Conservation (phyloP, 331 rosid species). For the Quercus lobata region DNA sequence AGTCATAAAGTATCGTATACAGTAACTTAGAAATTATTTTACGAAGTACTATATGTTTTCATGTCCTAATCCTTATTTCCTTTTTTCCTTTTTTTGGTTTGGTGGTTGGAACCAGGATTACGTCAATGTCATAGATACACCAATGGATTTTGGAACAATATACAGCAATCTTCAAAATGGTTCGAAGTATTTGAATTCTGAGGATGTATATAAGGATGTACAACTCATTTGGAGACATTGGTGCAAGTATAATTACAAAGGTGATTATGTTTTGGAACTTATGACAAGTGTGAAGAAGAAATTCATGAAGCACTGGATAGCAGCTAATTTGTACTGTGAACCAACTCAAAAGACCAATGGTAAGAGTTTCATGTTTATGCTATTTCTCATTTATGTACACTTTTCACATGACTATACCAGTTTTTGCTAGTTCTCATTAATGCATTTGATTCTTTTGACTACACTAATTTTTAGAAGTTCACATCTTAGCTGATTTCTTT, state of each 20-base stretch:
- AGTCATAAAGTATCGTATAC: too few relatives aligned
- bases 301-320: constrained; percentile 81
- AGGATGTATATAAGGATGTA: constrained; percentile 82
- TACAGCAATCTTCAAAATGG: constrained; percentile 74
- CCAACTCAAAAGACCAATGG: constrained; percentile 48
- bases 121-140: constrained; percentile 86
- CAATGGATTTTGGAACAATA: constrained; percentile 96
- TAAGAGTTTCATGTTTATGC: constrained; percentile 27
- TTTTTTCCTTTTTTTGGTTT: neutral
- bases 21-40: too few relatives aligned
- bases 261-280: constrained; percentile 95
- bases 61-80: neutral
- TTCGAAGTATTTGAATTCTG: constrained; percentile 68
- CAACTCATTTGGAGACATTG: constrained; percentile 90
- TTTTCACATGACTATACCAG: too few relatives aligned
- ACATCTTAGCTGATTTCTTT: too few relatives aligned
- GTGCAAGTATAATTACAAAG: constrained; percentile 81
- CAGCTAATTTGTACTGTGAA: constrained; percentile 78
- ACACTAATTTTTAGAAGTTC: too few relatives aligned
- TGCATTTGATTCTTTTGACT: too few relatives aligned
- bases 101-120: constrained; percentile 69
- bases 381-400: too few relatives aligned
- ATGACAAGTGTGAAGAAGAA: constrained; percentile 92
- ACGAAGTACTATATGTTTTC: too few relatives aligned
- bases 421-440: too few relatives aligned